Evolutionary conservation across 805 yeast species (phyloP).

Genomic region (Candida tibetensis): DNA sequence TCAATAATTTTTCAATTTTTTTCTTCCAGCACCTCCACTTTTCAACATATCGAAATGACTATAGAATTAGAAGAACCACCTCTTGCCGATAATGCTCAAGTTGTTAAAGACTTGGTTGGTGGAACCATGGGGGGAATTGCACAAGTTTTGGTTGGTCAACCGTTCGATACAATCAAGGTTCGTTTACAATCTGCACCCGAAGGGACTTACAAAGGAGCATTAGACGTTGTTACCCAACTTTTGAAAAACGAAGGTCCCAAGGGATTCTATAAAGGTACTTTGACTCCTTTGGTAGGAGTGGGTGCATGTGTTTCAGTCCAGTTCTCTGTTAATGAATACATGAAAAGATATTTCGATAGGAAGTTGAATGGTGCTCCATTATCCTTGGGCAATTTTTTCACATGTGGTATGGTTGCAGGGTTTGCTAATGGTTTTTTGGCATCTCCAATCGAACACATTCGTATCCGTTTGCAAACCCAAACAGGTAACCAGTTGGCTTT

Average conservation of each 20-base stretch:
- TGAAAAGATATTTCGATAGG: constrained; percentile 72
- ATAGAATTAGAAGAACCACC: constrained; percentile 45
- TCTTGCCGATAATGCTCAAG: constrained; percentile 39
- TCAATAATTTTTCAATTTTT: constrained; percentile 1
- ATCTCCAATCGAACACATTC: constrained; percentile 90
- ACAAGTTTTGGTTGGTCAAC: constrained; percentile 94
- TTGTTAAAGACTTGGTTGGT: constrained; percentile 75
- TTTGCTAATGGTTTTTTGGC: constrained; percentile 85
- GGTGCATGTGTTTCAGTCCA: constrained; percentile 98
- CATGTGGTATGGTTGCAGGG: constrained; percentile 90
- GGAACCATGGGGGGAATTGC: constrained; percentile 97
- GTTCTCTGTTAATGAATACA: constrained; percentile 89
- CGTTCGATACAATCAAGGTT: constrained; percentile 93
- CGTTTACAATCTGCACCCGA: constrained; percentile 84
- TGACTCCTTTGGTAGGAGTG: constrained; percentile 51
- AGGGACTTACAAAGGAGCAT: constrained; percentile 68
- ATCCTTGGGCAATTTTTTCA: constrained; percentile 64
- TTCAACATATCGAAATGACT: constrained; percentile 23
- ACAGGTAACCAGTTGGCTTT: constrained; percentile 51
- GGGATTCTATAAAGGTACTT: constrained; percentile 46
- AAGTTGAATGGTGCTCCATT: constrained; percentile 47
- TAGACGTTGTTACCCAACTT: constrained; percentile 72
- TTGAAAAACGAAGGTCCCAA: constrained; percentile 44
- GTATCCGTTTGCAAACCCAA: constrained; percentile 92
- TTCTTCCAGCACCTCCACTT: background rate